Evolutionary conservation across 2,329 filamentous ascomycete species (phyloP).

Genomic region (Cladosporium sp.): DNA sequence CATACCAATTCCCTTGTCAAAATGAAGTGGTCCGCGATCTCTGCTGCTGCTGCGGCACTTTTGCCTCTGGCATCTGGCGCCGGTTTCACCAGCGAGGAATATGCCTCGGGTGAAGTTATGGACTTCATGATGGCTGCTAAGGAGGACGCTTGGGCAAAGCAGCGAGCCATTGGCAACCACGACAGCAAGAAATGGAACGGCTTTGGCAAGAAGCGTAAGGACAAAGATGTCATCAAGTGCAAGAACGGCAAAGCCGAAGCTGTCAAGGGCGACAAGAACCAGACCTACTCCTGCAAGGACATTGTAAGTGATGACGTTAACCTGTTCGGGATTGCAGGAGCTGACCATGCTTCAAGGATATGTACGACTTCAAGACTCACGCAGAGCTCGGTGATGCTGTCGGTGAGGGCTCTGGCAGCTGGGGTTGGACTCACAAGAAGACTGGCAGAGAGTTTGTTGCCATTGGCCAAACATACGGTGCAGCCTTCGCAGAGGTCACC

Average conservation of each 20-base stretch:
- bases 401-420: constrained; percentile 45
- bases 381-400: constrained; percentile 47
- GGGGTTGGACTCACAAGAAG: constrained; percentile 51
- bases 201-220: constrained; percentile 13
- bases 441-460: constrained; percentile 53
- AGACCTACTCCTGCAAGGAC: constrained; percentile 45
- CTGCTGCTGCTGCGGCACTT: constrained; percentile 14
- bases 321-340: neutral
- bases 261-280: constrained; percentile 42
- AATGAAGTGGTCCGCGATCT: constrained; percentile 19
- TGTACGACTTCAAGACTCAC: constrained; percentile 55
- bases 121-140: constrained; percentile 17
- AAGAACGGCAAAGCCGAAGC: constrained; percentile 43
- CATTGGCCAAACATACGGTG: constrained; percentile 52
- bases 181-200: constrained; percentile 17
- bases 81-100: constrained; percentile 18
- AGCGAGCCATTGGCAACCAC: constrained; percentile 18
- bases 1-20: neutral
- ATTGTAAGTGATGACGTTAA: constrained; percentile 19
- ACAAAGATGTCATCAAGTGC: constrained; percentile 30
- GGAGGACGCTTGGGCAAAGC: constrained; percentile 19
- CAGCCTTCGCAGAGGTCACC: constrained; percentile 52
- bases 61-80: constrained; percentile 19
- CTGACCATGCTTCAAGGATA: constrained; percentile 36
- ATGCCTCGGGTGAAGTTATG: constrained; percentile 20